Percentiles rank a stretch among this genome's conserved stretches.
These are phyloP conservation scores for Spathaspora boniae DNA, from an alignment of 805 yeast species.

Conservation along the genomic window DNA sequence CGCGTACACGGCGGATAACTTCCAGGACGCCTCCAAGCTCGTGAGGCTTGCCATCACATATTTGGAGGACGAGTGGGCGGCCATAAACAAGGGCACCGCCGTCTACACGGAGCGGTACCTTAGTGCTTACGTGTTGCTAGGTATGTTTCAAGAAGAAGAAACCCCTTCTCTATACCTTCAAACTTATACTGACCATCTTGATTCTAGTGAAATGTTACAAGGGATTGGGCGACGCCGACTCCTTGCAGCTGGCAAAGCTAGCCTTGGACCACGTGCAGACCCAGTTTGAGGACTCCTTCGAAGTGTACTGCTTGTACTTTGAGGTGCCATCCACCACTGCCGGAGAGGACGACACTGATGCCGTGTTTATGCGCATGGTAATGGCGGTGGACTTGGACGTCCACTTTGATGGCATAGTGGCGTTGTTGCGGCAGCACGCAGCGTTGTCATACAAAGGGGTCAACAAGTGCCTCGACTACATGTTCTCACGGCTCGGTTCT, in stretches of 20 bases:
- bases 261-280: slow-evolving; percentile 3
- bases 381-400: slow-evolving; percentile 1
- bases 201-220: slow-evolving; percentile 4
- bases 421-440: background rate
- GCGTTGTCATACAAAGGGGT: slow-evolving; percentile 1
- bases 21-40: background rate
- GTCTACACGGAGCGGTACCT: slow-evolving; percentile 2
- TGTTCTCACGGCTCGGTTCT: slow-evolving; percentile 2
- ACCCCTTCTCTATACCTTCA: too few relatives aligned
- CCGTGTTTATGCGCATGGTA: slow-evolving; percentile 5
- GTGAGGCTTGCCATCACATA: slow-evolving; percentile 1
- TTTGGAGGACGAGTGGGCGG: slow-evolving; percentile 4
- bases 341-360: slow-evolving; percentile 1
- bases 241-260: background rate
- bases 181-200: background rate
- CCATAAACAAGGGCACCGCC: background rate
- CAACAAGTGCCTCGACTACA: slow-evolving; percentile 6
- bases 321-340: background rate
- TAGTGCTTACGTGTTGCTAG: slow-evolving; percentile 3
- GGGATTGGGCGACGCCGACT: background rate
- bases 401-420: slow-evolving; percentile 1
- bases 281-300: slow-evolving; percentile 4
- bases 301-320: slow-evolving; percentile 3
- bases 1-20: background rate
- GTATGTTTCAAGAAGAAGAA: slow-evolving; percentile 1